These are phyloP conservation scores for Liquidambar formosana DNA, from an alignment of 164 flowering plant genomes.

Conservation along the genomic window DNA sequence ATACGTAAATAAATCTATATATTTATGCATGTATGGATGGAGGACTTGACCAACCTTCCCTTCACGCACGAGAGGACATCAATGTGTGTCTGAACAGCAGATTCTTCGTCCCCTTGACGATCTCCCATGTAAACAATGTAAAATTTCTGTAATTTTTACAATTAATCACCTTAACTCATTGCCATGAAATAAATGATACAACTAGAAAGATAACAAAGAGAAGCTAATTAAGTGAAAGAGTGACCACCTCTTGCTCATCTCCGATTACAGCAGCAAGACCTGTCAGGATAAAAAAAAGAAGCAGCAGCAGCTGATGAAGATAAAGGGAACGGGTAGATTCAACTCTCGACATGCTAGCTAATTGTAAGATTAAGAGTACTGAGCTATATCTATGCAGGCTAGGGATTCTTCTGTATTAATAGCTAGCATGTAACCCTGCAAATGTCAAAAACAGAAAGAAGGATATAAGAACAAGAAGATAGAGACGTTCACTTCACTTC, in stretches of 20 bases:
- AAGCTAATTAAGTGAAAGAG: background rate
- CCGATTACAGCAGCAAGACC: conserved; percentile 12
- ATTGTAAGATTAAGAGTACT: background rate
- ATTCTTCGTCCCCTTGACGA: conserved; percentile 13
- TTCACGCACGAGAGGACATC: conserved; percentile 42
- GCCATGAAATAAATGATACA: background rate
- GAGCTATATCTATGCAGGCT: background rate
- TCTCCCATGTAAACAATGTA: conserved; percentile 69
- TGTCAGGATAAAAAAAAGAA: conserved; percentile 10
- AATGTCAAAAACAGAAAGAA: background rate
- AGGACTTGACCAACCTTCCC: conserved; percentile 36
- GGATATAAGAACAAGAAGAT: conserved; percentile 13
- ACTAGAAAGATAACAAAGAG: background rate
- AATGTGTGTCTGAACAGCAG: conserved; percentile 33
- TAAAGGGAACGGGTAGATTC: background rate
- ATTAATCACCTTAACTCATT: too few species aligned
- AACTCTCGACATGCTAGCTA: conserved; percentile 13
- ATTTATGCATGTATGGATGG: background rate
- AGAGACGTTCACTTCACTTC: conserved; percentile 29
- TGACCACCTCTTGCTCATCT: conserved; percentile 18
- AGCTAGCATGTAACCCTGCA: background rate
- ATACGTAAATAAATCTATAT: too few species aligned
- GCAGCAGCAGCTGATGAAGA: conserved; percentile 8
- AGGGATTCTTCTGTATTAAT: background rate
- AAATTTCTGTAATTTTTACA: conserved; percentile 30